phyloP scores from a whole-genome alignment of 73 alveolate species.

The Tetrahymena thermophila region DNA sequence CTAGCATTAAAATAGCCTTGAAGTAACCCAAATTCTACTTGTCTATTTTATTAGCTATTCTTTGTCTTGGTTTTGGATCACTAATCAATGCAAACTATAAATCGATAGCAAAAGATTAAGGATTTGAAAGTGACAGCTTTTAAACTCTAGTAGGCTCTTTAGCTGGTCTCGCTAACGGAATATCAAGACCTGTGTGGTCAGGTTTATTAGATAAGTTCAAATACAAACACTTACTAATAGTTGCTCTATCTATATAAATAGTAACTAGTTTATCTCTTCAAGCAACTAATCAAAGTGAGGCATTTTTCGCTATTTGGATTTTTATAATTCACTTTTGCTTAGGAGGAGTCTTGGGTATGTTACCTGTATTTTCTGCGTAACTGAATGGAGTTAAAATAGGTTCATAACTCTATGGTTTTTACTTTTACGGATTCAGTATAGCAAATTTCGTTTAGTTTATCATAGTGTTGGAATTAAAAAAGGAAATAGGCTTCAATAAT shows the following conservation, averaged over 20 bases:
- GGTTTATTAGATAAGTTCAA: neutral
- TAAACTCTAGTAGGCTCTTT: neutral
- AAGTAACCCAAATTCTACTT: neutral
- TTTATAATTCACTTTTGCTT: neutral
- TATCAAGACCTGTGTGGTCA: neutral
- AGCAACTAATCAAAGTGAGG: neutral
- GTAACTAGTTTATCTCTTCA: neutral
- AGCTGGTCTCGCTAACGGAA: neutral
- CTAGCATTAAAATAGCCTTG: neutral
- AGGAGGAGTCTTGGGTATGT: neutral
- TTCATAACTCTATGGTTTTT: neutral
- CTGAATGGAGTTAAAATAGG: neutral
- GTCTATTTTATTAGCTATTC: neutral
- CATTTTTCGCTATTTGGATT: neutral
- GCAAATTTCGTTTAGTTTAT: neutral
- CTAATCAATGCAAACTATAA: neutral
- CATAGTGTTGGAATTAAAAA: neutral
- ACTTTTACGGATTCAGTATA: neutral
- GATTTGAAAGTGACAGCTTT: neutral
- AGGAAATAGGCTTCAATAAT: neutral
- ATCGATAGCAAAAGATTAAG: neutral
- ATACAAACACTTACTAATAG: neutral
- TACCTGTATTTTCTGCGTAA: neutral
- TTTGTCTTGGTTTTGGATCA: neutral
- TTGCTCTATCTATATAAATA: neutral